Evolutionary conservation across 345 rosid genomes (phyloP).

Genomic region (Luvunga scandens): DNA sequence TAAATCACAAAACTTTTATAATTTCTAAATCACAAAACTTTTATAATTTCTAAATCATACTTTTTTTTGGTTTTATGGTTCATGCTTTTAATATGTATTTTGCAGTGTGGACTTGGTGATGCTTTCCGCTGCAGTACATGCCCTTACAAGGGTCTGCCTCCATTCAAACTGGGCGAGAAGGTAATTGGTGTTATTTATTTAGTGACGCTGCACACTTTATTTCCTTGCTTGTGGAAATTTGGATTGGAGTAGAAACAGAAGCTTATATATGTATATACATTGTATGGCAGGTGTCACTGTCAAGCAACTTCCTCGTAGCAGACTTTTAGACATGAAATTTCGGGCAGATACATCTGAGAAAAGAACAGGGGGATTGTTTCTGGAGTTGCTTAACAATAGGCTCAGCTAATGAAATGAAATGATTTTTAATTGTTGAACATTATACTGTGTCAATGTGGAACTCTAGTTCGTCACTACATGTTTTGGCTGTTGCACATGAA

Average conservation of each 20-base stretch:
- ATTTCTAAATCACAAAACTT: too few relatives aligned
- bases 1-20: too few relatives aligned
- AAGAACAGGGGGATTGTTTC: background rate
- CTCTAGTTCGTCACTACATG: background rate
- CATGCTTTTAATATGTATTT: background rate
- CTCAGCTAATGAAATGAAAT: background rate
- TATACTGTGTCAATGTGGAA: background rate
- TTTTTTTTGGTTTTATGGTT: background rate
- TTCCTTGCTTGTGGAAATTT: background rate
- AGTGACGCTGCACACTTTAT: background rate
- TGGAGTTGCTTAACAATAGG: background rate
- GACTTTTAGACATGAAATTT: slow-evolving; percentile 48
- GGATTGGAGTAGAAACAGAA: background rate
- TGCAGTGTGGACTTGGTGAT: slow-evolving; percentile 94
- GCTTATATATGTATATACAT: background rate
- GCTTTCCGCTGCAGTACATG: slow-evolving; percentile 96
- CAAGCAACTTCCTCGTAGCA: slow-evolving; percentile 73
- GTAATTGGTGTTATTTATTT: slow-evolving; percentile 36
- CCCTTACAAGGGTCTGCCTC: slow-evolving; percentile 91
- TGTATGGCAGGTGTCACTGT: slow-evolving; percentile 59
- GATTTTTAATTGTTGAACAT: background rate
- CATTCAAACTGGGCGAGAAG: slow-evolving; percentile 93
- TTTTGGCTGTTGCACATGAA: background rate
- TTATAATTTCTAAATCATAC: background rate
- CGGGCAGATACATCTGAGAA: background rate